A percentile compares a stretch with the other conserved stretches of the same genome.
Conservation (phyloP, 148 eudicot species). For the Talinum fruticosum region DNA sequence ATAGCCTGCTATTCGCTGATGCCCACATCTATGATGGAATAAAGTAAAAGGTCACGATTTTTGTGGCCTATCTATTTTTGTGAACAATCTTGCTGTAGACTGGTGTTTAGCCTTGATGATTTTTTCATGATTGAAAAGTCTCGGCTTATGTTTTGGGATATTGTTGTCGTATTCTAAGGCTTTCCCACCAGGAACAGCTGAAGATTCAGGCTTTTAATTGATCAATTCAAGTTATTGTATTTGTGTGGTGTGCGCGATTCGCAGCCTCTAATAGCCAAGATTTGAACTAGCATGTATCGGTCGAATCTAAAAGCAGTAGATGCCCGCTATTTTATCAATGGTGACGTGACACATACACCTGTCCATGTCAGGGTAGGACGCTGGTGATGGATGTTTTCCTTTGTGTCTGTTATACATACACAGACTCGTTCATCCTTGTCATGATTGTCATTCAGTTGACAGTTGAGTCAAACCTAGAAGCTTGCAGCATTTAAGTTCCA, state of each 20-base stretch:
- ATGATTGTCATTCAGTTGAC: conserved; percentile 17
- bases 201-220: too few species aligned
- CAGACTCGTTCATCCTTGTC: not conserved
- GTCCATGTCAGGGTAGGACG: conserved; percentile 19
- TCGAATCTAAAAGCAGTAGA: conserved; percentile 6
- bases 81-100: not conserved
- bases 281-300: not conserved
- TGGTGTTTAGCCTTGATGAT: too few species aligned
- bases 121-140: too few species aligned
- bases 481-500: conserved; percentile 17
- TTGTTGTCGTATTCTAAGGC: too few species aligned
- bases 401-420: not conserved
- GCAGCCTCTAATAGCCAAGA: not conserved
- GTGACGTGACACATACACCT: conserved; percentile 11
- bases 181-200: too few species aligned
- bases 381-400: conserved; percentile 22
- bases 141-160: too few species aligned
- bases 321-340: conserved; percentile 5
- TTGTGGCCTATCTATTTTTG: not conserved
- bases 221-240: not conserved
- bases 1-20: conserved; percentile 4
- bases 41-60: not conserved
- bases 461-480: conserved; percentile 26
- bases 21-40: not conserved
- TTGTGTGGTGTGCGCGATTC: not conserved